Evolutionary conservation across 441 rosid species (phyloP).

Genomic region (Pelargonium cotyledonis): DNA sequence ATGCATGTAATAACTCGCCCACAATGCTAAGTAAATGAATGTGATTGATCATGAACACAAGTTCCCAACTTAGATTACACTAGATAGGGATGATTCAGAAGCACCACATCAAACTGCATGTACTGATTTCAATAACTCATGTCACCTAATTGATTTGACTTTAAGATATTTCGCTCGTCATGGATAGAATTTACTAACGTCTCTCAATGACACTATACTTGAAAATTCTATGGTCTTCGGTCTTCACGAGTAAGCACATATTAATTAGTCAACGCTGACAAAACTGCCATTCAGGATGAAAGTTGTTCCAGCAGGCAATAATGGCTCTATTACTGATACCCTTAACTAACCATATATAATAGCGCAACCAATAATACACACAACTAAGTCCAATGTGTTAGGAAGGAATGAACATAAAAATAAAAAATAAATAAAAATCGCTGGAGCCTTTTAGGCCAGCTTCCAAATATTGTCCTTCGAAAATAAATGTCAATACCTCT

Average conservation of each 20-base stretch:
- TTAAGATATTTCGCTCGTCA: slow-evolving; percentile 1
- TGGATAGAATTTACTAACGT: not conserved
- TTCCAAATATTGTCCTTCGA: not conserved
- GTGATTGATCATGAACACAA: too few relatives aligned
- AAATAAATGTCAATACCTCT: not conserved
- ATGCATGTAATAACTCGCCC: not conserved
- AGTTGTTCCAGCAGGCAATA: not conserved
- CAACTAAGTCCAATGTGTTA: not conserved
- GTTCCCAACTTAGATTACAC: too few relatives aligned
- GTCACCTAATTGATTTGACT: not conserved
- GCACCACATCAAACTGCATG: too few relatives aligned
- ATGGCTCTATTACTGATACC: not conserved
- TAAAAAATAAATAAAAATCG: too few relatives aligned
- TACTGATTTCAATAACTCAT: not conserved
- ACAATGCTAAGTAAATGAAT: not conserved
- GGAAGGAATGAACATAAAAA: too few relatives aligned
- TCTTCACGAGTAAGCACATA: not conserved
- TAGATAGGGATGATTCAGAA: too few relatives aligned
- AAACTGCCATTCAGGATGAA: not conserved
- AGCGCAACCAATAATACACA: not conserved
- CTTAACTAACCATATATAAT: not conserved
- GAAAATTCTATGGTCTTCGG: not conserved
- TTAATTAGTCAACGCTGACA: not conserved
- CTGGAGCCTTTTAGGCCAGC: too few relatives aligned
- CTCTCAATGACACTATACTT: not conserved